A percentile compares a stretch with the other conserved stretches of the same genome.
These are phyloP conservation scores for Phtheirospermum japonicum DNA, from an alignment of 257 asterid genomes.

Conservation along the genomic window DNA sequence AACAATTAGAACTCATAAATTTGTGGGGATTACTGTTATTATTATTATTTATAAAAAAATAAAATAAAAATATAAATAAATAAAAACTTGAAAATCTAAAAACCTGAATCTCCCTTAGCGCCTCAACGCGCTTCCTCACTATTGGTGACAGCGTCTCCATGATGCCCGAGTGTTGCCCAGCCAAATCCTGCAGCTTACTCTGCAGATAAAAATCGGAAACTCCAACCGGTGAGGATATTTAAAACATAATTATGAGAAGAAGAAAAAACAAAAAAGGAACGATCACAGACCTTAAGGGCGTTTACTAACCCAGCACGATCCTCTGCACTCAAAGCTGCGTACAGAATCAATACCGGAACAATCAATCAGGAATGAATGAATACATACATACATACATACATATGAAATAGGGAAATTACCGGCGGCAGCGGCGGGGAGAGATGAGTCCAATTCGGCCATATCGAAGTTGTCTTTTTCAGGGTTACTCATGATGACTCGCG, in stretches of 20 bases:
- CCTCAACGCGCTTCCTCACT: constrained; percentile 70
- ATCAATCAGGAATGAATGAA: constrained; percentile 7
- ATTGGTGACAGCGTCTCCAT: constrained; percentile 58
- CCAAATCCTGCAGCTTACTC: constrained; percentile 71
- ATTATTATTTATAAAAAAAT: no score
- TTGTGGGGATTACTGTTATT: no score
- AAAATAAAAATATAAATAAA: no score
- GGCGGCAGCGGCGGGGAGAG: constrained; percentile 91
- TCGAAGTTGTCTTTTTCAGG: constrained; percentile 44
- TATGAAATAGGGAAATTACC: constrained; percentile 37
- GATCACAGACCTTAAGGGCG: constrained; percentile 66
- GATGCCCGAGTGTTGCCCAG: constrained; percentile 52
- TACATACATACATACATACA: not conserved
- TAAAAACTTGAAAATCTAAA: constrained; percentile 3
- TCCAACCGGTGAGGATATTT: constrained; percentile 10
- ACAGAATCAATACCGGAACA: not conserved
- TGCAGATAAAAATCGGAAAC: constrained; percentile 30
- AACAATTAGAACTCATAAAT: not conserved
- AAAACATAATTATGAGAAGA: not conserved
- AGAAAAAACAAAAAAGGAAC: not conserved
- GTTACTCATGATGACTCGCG: constrained; percentile 40
- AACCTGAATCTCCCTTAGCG: constrained; percentile 70
- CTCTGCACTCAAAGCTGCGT: constrained; percentile 77
- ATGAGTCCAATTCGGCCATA: constrained; percentile 52
- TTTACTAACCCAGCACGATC: constrained; percentile 75